Percentiles rank a stretch among this genome's conserved stretches.
Evolutionary conservation across 345 rosid genomes (phyloP).

Genomic region (Populus euphratica): DNA sequence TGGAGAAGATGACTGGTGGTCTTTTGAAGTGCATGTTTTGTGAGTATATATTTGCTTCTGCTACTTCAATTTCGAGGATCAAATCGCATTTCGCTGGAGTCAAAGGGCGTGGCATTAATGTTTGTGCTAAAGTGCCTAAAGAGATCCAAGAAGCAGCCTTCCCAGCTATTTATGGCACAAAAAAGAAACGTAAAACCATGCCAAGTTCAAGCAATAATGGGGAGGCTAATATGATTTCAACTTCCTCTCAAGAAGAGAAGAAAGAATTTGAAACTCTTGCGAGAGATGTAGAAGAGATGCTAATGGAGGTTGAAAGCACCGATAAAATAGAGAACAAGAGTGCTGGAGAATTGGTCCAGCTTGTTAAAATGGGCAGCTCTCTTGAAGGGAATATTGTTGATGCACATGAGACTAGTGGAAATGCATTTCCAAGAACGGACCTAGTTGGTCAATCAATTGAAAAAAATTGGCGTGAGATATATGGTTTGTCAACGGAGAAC

Average conservation of each 20-base stretch:
- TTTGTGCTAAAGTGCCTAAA: constrained; percentile 4
- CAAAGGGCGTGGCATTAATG: neutral
- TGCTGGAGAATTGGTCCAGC: neutral
- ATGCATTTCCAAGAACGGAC: neutral
- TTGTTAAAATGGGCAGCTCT: neutral
- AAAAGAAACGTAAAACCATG: neutral
- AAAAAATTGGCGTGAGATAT: neutral
- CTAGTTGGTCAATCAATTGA: constrained; percentile 1
- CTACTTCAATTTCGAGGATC: constrained; percentile 2
- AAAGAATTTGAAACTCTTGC: neutral
- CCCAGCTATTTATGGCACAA: neutral
- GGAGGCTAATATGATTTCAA: neutral
- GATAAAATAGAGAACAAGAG: neutral
- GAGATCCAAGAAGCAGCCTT: neutral
- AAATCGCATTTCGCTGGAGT: constrained; percentile 7
- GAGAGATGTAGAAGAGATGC: neutral
- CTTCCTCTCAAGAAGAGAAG: neutral
- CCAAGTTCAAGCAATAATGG: neutral
- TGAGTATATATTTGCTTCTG: neutral
- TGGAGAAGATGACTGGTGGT: neutral
- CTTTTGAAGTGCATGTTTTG: constrained; percentile 10
- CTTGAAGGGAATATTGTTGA: neutral
- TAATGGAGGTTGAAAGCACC: neutral
- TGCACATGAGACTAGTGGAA: neutral
- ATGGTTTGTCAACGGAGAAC: neutral